Percentiles rank a stretch among this genome's conserved stretches.
Conservation (phyloP, 352 stramenopile species). For the Pythium utonaiense region DNA sequence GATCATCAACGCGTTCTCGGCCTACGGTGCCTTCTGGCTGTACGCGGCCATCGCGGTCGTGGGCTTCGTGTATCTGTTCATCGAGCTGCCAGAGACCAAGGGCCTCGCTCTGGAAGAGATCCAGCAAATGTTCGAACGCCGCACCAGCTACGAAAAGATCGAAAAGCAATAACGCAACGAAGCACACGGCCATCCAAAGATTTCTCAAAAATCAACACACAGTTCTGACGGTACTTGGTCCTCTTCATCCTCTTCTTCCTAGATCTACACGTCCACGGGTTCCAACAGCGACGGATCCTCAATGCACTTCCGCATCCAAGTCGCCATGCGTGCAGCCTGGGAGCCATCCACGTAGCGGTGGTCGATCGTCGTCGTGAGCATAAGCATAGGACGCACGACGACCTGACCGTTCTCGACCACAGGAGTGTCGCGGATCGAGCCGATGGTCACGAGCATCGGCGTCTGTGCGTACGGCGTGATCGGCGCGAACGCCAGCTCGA, state of each 20-base stretch:
- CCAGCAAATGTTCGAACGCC: constrained; percentile 77
- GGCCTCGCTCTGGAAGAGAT: constrained; percentile 92
- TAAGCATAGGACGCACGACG: constrained; percentile 58
- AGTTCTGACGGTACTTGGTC: not conserved
- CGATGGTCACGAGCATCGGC: constrained; percentile 67
- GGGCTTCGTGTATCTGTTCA: constrained; percentile 77
- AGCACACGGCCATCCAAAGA: not conserved
- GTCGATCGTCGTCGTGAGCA: constrained; percentile 68
- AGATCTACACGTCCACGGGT: constrained; percentile 29
- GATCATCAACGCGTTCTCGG: constrained; percentile 55
- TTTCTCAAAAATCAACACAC: not conserved
- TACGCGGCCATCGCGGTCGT: constrained; percentile 78
- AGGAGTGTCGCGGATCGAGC: constrained; percentile 57
- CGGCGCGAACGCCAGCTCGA: constrained; percentile 62
- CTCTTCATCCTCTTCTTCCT: not conserved
- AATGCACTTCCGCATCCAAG: constrained; percentile 45
- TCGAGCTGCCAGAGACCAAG: constrained; percentile 90
- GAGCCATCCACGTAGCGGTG: constrained; percentile 66
- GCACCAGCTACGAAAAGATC: constrained; percentile 37
- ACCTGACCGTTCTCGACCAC: constrained; percentile 59
- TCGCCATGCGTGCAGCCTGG: constrained; percentile 53
- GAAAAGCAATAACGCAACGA: constrained; percentile 24
- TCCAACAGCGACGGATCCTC: constrained; percentile 54
- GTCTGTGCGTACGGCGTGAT: constrained; percentile 62
- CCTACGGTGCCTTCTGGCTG: constrained; percentile 88